Conservation (phyloP, 495 filamentous ascomycete genomes). For the Hypoxylon fuscum region DNA sequence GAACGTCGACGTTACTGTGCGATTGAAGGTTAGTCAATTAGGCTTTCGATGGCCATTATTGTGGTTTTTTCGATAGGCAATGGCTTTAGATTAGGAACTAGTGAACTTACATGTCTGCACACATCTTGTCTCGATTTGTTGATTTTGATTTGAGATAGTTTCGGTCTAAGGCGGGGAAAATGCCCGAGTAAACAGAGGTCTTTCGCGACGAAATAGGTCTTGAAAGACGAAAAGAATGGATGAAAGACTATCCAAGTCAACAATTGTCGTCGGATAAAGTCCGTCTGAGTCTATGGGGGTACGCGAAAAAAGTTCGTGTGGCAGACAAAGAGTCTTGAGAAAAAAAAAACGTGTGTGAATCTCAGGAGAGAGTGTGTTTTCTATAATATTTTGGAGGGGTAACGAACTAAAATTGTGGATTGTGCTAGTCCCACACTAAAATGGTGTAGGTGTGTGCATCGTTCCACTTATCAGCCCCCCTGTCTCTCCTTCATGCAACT, state of each 20-base stretch:
- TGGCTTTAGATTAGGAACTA: neutral
- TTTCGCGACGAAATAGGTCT: conserved; percentile 14
- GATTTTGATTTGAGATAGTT: conserved; percentile 14
- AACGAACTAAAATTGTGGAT: conserved; percentile 41
- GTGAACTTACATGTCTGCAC: conserved; percentile 46
- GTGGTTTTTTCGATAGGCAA: neutral
- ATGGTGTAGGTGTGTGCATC: conserved; percentile 21
- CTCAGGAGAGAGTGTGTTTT: conserved; percentile 35
- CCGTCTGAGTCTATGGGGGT: conserved; percentile 36
- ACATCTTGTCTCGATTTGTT: conserved; percentile 43
- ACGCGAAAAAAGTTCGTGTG: conserved; percentile 24
- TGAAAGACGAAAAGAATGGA: conserved; percentile 31
- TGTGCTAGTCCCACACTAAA: conserved; percentile 32
- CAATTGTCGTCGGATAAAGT: conserved; percentile 35
- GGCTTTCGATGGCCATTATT: conserved; percentile 4
- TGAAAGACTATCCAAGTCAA: conserved; percentile 42
- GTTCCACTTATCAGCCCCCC: conserved; percentile 29
- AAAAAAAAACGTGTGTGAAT: conserved; percentile 12
- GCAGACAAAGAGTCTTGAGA: conserved; percentile 29
- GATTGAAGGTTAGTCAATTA: conserved; percentile 38
- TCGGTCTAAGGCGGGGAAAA: conserved; percentile 27
- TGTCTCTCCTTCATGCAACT: conserved; percentile 42
- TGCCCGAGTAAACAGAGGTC: conserved; percentile 7
- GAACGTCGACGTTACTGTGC: conserved; percentile 87
- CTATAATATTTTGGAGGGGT: conserved; percentile 44